phyloP scores from a whole-genome alignment of 345 rosid genomes.

The Nephelium lappaceum region DNA sequence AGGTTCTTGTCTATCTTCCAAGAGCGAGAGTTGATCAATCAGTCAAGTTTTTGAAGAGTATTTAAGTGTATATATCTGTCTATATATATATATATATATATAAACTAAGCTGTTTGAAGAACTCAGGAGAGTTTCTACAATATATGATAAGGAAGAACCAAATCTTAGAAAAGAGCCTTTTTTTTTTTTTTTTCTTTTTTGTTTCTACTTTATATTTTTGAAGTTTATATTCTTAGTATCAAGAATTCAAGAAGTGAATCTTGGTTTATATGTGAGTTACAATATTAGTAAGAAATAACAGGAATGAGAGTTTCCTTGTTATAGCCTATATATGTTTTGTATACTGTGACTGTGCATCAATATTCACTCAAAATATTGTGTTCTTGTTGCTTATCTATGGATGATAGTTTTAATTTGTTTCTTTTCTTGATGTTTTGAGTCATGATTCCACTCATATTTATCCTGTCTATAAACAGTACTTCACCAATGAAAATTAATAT shows the following conservation, averaged over 20 bases:
- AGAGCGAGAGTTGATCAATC: too few relatives aligned
- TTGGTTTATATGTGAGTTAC: background rate
- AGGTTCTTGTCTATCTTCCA: slow-evolving; percentile 7
- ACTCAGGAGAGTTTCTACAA: background rate
- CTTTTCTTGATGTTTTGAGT: background rate
- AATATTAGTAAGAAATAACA: too few relatives aligned
- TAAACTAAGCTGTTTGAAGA: background rate
- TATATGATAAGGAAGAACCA: background rate
- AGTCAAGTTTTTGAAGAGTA: slow-evolving; percentile 4
- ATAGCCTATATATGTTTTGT: background rate
- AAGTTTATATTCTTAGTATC: background rate
- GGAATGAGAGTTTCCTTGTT: too few relatives aligned
- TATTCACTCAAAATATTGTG: background rate
- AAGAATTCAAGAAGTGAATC: slow-evolving; percentile 3
- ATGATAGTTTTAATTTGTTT: background rate
- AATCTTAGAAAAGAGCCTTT: background rate
- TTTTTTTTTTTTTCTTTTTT: background rate
- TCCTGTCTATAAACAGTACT: background rate
- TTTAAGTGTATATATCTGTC: background rate
- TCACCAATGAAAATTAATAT: background rate
- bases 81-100: background rate
- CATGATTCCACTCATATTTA: background rate
- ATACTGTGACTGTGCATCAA: background rate
- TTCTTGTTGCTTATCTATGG: background rate
- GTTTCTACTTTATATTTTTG: background rate